Conservation (phyloP, 345 rosid genomes). For the Melastoma malabathricum region DNA sequence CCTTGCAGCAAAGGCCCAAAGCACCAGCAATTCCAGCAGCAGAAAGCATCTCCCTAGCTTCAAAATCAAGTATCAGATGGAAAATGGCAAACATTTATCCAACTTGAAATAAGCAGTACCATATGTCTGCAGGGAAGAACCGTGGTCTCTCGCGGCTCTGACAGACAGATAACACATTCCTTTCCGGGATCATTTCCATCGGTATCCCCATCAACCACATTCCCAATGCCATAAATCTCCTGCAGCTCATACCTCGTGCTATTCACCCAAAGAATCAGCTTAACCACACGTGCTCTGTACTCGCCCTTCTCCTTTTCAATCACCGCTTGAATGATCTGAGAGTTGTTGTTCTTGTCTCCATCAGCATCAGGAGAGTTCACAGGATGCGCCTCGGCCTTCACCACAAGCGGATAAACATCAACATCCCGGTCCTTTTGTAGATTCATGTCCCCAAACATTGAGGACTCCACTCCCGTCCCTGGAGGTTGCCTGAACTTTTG, state of each 20-base stretch:
- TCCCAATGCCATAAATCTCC: conserved; percentile 47
- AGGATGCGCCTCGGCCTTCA: conserved; percentile 31
- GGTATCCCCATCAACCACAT: conserved; percentile 21
- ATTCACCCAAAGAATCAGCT: conserved; percentile 41
- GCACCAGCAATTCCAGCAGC: too few relatives aligned
- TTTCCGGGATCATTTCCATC: conserved; percentile 36
- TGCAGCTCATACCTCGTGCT: conserved; percentile 34
- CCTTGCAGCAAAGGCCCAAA: not conserved
- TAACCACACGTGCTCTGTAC: conserved; percentile 23
- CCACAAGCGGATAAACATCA: conserved; percentile 31
- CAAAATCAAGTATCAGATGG: not conserved
- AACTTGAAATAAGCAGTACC: conserved; percentile 15
- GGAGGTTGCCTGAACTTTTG: conserved; percentile 42
- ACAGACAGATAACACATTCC: conserved; percentile 46
- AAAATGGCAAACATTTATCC: too few relatives aligned
- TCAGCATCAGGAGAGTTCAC: conserved; percentile 10
- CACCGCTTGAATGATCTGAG: conserved; percentile 32
- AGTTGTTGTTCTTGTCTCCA: conserved; percentile 18
- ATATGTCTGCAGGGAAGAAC: conserved; percentile 54
- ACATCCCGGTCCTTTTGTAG: conserved; percentile 12
- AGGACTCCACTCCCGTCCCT: conserved; percentile 37
- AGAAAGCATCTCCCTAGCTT: not conserved
- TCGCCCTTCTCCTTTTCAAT: conserved; percentile 32
- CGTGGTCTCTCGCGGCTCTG: conserved; percentile 40
- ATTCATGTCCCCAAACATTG: conserved; percentile 22